A percentile compares a stretch with the other conserved stretches of the same genome.
Conservation (phyloP, 2,329 filamentous ascomycete species). For the Lachnellula arida region DNA sequence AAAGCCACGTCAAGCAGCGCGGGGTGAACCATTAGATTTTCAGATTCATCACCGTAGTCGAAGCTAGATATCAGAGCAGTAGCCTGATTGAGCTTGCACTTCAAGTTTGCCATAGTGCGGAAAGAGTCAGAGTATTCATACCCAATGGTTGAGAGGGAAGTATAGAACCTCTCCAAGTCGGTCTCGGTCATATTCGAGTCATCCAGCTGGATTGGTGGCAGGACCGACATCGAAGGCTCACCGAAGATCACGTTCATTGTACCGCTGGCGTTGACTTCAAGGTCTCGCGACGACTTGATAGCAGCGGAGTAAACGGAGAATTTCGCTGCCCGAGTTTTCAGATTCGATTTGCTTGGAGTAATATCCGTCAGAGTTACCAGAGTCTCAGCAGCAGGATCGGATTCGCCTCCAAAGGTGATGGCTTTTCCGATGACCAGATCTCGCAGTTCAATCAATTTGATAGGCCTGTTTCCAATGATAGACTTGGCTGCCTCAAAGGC, state of each 20-base stretch:
- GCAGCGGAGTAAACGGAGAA: slow-evolving; percentile 7
- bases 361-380: slow-evolving; percentile 10
- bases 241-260: slow-evolving; percentile 1
- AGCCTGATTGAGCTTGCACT: slow-evolving; percentile 9
- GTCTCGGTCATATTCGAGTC: slow-evolving; percentile 8
- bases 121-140: slow-evolving; percentile 14
- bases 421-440: slow-evolving; percentile 15
- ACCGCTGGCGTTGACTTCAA: slow-evolving; percentile 4
- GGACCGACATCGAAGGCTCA: background rate
- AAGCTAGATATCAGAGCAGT: background rate
- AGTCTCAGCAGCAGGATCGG: slow-evolving; percentile 6
- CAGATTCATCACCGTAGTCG: background rate
- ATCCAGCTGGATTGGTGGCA: background rate
- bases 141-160: slow-evolving; percentile 6
- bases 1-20: slow-evolving; percentile 52
- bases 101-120: slow-evolving; percentile 4
- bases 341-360: slow-evolving; percentile 2
- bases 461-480: slow-evolving; percentile 3
- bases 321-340: background rate
- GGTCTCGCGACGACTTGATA: background rate
- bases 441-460: slow-evolving; percentile 26
- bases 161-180: slow-evolving; percentile 13
- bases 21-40: slow-evolving; percentile 43
- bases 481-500: slow-evolving; percentile 39
- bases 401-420: slow-evolving; percentile 17